Evolutionary conservation across 2,329 filamentous ascomycete species (phyloP), one percentile per base, ranked within the genome.

Genomic region (Claviceps africana): DNA sequence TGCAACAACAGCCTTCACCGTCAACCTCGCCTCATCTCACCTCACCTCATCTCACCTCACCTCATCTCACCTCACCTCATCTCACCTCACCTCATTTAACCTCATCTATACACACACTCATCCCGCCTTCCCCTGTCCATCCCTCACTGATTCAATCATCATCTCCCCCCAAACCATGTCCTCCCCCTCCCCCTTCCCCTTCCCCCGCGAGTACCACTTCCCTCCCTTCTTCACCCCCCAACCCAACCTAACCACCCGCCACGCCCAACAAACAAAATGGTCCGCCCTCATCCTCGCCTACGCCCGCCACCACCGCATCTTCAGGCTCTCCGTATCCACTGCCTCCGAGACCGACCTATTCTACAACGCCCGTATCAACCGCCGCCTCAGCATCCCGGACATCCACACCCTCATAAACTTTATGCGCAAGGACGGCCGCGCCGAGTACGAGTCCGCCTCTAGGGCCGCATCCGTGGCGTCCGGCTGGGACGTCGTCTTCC

Each of bases 151-250:
- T 15, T 25, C 13, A 39, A 39, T 8, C 17, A 15, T 9, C 37
- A 3, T 10, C 21, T 3, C 21, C 25, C 9, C 3, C 1, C 7
- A 28, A n/a, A 30, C 43, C 43, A 46, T 47, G 45, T 7, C 30
- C n/a, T 10, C 43, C 3, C 19, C 50, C 8, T 47, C 53, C 9
- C 28, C 47, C 22, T 53, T 55, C 9, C 15, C 47, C 40, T 84
- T 81, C 67, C 81, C 81, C 4, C 75, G 73, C 59, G 78, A 81
- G 65, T 85, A 89, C 76, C 72, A 73, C 70, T 91, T 88, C 72
- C 87, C 87, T 0, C 83, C 87, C 63, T 90, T 93, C 82, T 93
- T 86, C 79, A 89, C 85, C 52, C 81, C 81, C 51, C 87, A 93
- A 68, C 79, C 83, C 37, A 88, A 88, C 70, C 74, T 81, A 55